A percentile compares a stretch with the other conserved stretches of the same genome.
Evolutionary conservation across 169 alveolate genomes (phyloP).

Genomic region (Miamiensis avidus): DNA sequence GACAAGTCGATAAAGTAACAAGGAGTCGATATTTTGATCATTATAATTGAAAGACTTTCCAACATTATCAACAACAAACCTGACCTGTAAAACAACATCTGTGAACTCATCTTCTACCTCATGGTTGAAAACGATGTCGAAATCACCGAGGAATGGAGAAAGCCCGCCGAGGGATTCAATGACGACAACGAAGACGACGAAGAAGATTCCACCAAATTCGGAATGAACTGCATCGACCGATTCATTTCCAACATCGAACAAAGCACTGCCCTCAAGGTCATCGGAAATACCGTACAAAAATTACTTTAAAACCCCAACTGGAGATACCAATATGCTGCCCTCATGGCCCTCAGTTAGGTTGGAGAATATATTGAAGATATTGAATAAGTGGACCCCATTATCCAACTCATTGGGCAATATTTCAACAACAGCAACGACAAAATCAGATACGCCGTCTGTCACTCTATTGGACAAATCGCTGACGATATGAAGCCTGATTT

Average conservation of each 20-base stretch:
- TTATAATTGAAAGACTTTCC: not conserved
- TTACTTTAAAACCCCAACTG: slow-evolving; percentile 67
- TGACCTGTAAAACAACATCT: not conserved
- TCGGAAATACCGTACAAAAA: slow-evolving; percentile 39
- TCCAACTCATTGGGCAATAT: slow-evolving; percentile 59
- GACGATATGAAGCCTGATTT: slow-evolving; percentile 74
- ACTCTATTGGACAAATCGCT: slow-evolving; percentile 75
- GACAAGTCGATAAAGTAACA: not conserved
- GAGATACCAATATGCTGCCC: slow-evolving; percentile 79
- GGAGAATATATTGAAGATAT: slow-evolving; percentile 74
- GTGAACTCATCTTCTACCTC: slow-evolving; percentile 61
- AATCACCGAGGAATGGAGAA: slow-evolving; percentile 78
- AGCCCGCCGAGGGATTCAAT: slow-evolving; percentile 74
- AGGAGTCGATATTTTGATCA: not conserved
- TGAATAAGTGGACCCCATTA: slow-evolving; percentile 59
- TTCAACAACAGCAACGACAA: slow-evolving; percentile 65
- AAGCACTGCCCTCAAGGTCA: slow-evolving; percentile 49
- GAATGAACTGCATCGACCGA: slow-evolving; percentile 68
- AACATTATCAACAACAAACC: not conserved
- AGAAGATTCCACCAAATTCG: slow-evolving; percentile 66
- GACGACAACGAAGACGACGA: slow-evolving; percentile 69
- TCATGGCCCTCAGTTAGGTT: slow-evolving; percentile 79
- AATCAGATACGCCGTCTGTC: slow-evolving; percentile 83
- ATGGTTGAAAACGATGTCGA: slow-evolving; percentile 76
- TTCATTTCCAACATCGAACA: slow-evolving; percentile 63